These are phyloP conservation scores for Aquilaria yunnanensis DNA, from an alignment of 345 rosid genomes.

Conservation along the genomic window DNA sequence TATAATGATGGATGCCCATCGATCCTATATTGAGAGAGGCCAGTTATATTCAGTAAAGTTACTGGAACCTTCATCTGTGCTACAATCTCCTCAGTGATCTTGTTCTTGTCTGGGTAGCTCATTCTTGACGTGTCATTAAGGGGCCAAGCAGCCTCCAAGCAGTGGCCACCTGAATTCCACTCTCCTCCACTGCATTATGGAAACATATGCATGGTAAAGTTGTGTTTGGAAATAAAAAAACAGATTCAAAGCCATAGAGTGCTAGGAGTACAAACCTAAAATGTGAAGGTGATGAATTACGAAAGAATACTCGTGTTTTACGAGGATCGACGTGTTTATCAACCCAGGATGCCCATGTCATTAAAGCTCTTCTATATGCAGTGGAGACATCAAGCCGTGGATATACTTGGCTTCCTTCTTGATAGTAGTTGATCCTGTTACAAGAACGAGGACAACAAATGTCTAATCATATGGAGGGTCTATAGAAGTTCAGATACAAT, in stretches of 20 bases:
- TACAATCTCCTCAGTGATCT: constrained; percentile 44
- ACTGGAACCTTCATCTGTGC: constrained; percentile 69
- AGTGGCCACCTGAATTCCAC: constrained; percentile 91
- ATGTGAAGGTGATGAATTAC: constrained; percentile 79
- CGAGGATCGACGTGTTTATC: constrained; percentile 56
- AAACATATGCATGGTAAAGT: constrained; percentile 4
- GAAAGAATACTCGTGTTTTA: constrained; percentile 75
- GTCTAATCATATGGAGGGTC: too few relatives aligned
- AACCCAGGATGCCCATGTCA: constrained; percentile 90
- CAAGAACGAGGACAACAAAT: background rate
- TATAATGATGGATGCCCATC: constrained; percentile 75
- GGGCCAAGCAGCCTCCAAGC: constrained; percentile 57
- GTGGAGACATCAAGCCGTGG: constrained; percentile 63
- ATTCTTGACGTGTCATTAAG: constrained; percentile 31
- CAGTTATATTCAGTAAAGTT: constrained; percentile 51
- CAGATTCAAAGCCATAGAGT: background rate
- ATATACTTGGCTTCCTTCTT: constrained; percentile 67
- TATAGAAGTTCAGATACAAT: too few relatives aligned
- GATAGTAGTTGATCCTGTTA: constrained; percentile 83
- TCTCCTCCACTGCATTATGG: constrained; percentile 56
- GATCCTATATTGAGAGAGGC: constrained; percentile 53
- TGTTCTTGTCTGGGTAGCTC: constrained; percentile 37
- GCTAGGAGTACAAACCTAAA: constrained; percentile 53
- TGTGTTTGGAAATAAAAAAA: background rate
- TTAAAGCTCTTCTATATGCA: constrained; percentile 75